phyloP scores from a whole-genome alignment of 1,284 basidiomycete genomes.

The Schizopora paradoxa region DNA sequence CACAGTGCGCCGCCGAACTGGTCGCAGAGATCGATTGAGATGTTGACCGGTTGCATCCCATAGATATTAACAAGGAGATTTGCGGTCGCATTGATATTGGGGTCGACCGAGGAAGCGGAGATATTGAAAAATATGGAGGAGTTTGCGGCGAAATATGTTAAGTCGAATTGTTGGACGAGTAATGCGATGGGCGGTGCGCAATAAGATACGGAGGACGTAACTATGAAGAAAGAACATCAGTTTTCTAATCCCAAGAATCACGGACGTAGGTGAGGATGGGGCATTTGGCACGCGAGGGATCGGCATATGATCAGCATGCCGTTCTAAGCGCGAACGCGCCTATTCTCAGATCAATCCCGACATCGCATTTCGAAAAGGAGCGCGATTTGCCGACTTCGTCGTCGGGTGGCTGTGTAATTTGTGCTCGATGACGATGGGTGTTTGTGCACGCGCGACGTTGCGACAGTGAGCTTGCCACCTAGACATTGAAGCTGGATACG shows the following conservation, averaged over 20 bases:
- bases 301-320: not conserved
- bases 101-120: conserved; percentile 66
- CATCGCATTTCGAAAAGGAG: no score
- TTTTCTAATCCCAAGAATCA: not conserved
- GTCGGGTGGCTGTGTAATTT: no score
- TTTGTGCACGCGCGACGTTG: not conserved
- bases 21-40: conserved; percentile 74
- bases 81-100: conserved; percentile 74
- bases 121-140: conserved; percentile 70
- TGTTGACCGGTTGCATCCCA: conserved; percentile 71
- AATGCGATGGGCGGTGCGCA: conserved; percentile 77
- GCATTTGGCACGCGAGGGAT: not conserved
- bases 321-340: not conserved
- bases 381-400: no score
- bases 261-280: not conserved
- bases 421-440: not conserved
- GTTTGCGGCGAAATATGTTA: conserved; percentile 70
- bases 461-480: not conserved
- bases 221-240: conserved; percentile 30
- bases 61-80: conserved; percentile 80
- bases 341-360: not conserved
- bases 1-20: conserved; percentile 77
- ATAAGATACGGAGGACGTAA: conserved; percentile 85
- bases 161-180: conserved; percentile 76
- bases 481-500: not conserved